Base-by-base conservation (phyloP, 2,329 filamentous ascomycete genomes). In the Aspergillus thermomutatus region DNA sequence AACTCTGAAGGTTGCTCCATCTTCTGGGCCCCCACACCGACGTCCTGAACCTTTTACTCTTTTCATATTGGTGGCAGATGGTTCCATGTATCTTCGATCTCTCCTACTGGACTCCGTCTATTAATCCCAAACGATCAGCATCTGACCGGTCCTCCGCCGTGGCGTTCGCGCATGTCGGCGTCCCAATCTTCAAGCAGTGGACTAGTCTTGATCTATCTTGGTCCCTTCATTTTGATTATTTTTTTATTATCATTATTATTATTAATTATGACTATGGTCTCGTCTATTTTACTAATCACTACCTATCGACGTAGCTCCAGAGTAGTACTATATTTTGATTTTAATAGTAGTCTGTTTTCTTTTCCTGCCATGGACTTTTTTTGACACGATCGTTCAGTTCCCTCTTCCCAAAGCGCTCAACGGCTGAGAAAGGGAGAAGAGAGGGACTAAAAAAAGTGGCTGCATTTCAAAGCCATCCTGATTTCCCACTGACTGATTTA, bases 61-160 rank as follows among this genome's bases (percentile, higher is more conserved):
- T 46, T 46, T 14, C 21, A 26, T 23, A 5, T 6, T 45, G 41
- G 41, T 23, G 41, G n/a, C 41, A 45, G n/a, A 23, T 23, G 21
- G n/a, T 43, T 43, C 40, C 40, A 43, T 43, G n/a, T 43, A 19
- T 43, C 40, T 43, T 2, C n/a, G 21, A 19, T 43, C 21, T 43
- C n/a, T 19, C 40, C 4, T 21, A 19, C 40, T 43, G 40, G n/a
- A 43, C 10, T 46, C 43, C 21, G 8, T 14, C 2, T 8, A 23
- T 23, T 3, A 14, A 26, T 46, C 21, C 41, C 31, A 37, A 37
- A 43, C 21, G 59, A 61, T 61, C 59, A 60, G 55, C 57, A 55
- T 58, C 57, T 61, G 59, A 61, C 59, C 57, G 50, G 57, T 59
- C 53, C 54, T 56, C 52, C 54, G 48, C 34, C 54, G 54, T 59